These are phyloP conservation scores for Ophiorrhiza pumila DNA, from an alignment of 257 asterid species.

Conservation along the genomic window DNA sequence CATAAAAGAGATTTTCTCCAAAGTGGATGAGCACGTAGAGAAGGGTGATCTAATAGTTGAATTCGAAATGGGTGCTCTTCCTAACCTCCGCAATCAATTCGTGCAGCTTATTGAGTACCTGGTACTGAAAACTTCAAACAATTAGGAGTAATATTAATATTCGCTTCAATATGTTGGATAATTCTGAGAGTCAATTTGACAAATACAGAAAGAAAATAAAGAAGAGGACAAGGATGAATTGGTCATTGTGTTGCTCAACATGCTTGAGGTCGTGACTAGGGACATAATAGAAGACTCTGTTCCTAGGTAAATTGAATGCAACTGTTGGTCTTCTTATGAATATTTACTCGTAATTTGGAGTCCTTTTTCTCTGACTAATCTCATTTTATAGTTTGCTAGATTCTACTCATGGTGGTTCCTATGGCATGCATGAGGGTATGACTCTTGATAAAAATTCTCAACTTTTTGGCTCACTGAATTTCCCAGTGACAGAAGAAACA, in stretches of 20 bases:
- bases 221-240: slow-evolving; percentile 81
- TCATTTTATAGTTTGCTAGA: slow-evolving; percentile 56
- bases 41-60: slow-evolving; percentile 51
- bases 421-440: slow-evolving; percentile 65
- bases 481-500: slow-evolving; percentile 80
- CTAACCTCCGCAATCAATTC: slow-evolving; percentile 67
- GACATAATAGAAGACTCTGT: slow-evolving; percentile 85
- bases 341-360: slow-evolving; percentile 1
- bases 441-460: slow-evolving; percentile 56
- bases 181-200: neutral
- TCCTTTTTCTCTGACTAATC: slow-evolving; percentile 23
- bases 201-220: slow-evolving; percentile 69
- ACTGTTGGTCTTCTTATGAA: slow-evolving; percentile 10
- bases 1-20: slow-evolving; percentile 63
- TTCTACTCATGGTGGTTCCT: slow-evolving; percentile 73
- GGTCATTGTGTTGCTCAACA: slow-evolving; percentile 85
- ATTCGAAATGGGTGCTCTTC: slow-evolving; percentile 73
- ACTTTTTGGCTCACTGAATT: slow-evolving; percentile 60
- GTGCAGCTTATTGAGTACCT: slow-evolving; percentile 83
- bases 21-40: slow-evolving; percentile 67
- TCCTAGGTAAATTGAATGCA: slow-evolving; percentile 50
- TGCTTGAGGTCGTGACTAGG: slow-evolving; percentile 93
- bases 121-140: slow-evolving; percentile 38
- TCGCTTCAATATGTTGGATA: neutral
- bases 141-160: neutral